These are phyloP conservation scores for Bertia moriformis DNA, from an alignment of 2,329 filamentous ascomycete genomes.

Conservation along the genomic window DNA sequence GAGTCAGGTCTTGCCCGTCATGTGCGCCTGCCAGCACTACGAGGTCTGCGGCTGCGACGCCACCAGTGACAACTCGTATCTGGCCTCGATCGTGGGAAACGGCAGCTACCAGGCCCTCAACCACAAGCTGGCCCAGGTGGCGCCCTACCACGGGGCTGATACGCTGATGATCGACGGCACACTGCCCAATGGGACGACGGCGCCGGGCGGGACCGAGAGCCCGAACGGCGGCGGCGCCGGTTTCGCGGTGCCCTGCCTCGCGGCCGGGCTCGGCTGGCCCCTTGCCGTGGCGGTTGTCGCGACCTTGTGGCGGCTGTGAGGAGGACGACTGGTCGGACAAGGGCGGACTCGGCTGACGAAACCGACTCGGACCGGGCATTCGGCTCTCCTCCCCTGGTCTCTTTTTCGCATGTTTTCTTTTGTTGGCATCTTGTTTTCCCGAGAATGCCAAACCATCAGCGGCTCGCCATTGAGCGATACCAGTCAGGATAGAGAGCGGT, in stretches of 20 bases:
- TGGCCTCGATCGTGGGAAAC: constrained; percentile 49
- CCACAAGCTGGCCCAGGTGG: constrained; percentile 45
- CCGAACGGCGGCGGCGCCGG: constrained; percentile 19
- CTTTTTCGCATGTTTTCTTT: too few species aligned
- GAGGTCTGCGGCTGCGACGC: constrained; percentile 56
- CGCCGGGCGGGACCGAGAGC: constrained; percentile 25
- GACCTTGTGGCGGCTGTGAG: too few species aligned
- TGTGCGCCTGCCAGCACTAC: constrained; percentile 37
- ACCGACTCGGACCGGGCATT: too few species aligned
- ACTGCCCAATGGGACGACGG: constrained; percentile 51
- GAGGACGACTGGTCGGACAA: too few species aligned
- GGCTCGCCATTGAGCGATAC: too few species aligned
- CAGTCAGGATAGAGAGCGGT: too few species aligned
- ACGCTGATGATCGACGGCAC: constrained; percentile 66
- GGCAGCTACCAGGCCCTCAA: constrained; percentile 45
- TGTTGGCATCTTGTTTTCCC: too few species aligned
- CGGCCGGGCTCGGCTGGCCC: constrained; percentile 33
- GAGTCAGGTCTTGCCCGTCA: constrained; percentile 26
- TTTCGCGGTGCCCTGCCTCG: constrained; percentile 14
- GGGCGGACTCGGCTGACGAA: too few species aligned
- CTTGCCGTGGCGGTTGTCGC: constrained; percentile 25
- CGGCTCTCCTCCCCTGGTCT: too few species aligned
- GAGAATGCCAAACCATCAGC: too few species aligned
- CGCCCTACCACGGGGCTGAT: constrained; percentile 43
- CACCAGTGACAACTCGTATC: constrained; percentile 41